phyloP scores from a whole-genome alignment of 805 yeast genomes.

The Diddensiella transvaalensis region DNA sequence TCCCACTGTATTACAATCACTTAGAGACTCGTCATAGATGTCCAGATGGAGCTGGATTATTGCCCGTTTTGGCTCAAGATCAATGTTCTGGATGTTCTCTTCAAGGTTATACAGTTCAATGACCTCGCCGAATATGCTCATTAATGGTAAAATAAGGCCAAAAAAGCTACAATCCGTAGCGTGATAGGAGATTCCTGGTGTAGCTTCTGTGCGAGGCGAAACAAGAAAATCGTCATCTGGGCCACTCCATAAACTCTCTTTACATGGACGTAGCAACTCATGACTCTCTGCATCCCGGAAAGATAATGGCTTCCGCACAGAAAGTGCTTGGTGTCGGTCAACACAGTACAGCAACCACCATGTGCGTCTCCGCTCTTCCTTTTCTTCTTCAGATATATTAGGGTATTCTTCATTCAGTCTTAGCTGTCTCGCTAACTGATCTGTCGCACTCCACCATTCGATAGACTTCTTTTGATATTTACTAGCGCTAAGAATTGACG shows the following conservation, averaged over 20 bases:
- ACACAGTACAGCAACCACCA: conserved; percentile 42
- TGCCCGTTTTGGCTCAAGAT: conserved; percentile 3
- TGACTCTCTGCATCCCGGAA: conserved; percentile 3
- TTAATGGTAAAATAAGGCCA: conserved; percentile 2
- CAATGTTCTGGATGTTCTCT: neutral
- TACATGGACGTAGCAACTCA: conserved; percentile 3
- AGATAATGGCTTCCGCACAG: conserved; percentile 4
- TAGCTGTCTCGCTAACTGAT: conserved; percentile 29
- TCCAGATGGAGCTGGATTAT: conserved; percentile 3
- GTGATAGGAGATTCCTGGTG: conserved; percentile 3
- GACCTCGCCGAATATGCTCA: conserved; percentile 4
- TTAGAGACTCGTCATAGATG: conserved; percentile 1
- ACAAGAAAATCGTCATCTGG: neutral
- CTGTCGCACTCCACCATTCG: conserved; percentile 5
- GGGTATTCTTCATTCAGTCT: conserved; percentile 29
- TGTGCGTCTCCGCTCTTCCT: conserved; percentile 39
- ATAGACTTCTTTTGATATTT: conserved; percentile 4
- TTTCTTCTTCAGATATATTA: conserved; percentile 24
- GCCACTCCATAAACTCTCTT: conserved; percentile 1
- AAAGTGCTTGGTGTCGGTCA: conserved; percentile 32
- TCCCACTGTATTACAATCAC: neutral
- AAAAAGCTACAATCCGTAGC: conserved; percentile 7
- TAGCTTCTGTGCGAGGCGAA: neutral
- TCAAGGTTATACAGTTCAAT: conserved; percentile 1
- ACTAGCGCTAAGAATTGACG: conserved; percentile 5